phyloP scores from a whole-genome alignment of 345 rosid species.

The Schrenkiella parvula region DNA sequence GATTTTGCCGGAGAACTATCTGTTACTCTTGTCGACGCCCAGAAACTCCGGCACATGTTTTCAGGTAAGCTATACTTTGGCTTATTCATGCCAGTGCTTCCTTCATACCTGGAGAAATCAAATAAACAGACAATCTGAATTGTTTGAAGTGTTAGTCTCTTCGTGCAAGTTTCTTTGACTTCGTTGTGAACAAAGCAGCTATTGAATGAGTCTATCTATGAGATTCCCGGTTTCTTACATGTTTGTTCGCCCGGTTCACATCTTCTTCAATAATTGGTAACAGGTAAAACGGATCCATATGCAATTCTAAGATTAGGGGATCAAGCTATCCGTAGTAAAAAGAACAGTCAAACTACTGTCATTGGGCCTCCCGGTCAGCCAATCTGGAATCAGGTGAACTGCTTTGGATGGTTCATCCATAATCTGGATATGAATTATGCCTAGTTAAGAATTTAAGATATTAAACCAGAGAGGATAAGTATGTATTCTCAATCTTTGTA shows the following conservation, averaged over 20 bases:
- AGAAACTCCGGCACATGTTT: slow-evolving; percentile 64
- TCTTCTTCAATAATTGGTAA: slow-evolving; percentile 17
- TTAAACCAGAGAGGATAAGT: too few species aligned
- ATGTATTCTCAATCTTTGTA: slow-evolving; percentile 31
- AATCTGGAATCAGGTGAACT: slow-evolving; percentile 91
- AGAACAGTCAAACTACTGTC: slow-evolving; percentile 93
- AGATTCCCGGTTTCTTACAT: too few species aligned
- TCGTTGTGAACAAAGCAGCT: background rate
- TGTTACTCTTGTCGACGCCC: slow-evolving; percentile 91
- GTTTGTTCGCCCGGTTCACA: too few species aligned
- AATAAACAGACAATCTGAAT: too few species aligned
- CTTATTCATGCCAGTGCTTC: too few species aligned
- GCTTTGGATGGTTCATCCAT: slow-evolving; percentile 8
- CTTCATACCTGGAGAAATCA: too few species aligned
- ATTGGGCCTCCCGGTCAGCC: slow-evolving; percentile 92
- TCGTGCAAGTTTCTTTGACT: background rate
- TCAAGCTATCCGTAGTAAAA: slow-evolving; percentile 85
- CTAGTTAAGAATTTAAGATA: background rate
- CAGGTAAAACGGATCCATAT: slow-evolving; percentile 97
- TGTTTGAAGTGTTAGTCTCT: too few species aligned
- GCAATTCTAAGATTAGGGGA: slow-evolving; percentile 73
- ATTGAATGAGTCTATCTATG: too few species aligned
- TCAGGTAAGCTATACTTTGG: slow-evolving; percentile 45
- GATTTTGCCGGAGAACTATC: slow-evolving; percentile 92
- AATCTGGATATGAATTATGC: background rate